These are phyloP conservation scores for Tilletia walkeri DNA, from an alignment of 1,284 basidiomycete species.

Conservation along the genomic window DNA sequence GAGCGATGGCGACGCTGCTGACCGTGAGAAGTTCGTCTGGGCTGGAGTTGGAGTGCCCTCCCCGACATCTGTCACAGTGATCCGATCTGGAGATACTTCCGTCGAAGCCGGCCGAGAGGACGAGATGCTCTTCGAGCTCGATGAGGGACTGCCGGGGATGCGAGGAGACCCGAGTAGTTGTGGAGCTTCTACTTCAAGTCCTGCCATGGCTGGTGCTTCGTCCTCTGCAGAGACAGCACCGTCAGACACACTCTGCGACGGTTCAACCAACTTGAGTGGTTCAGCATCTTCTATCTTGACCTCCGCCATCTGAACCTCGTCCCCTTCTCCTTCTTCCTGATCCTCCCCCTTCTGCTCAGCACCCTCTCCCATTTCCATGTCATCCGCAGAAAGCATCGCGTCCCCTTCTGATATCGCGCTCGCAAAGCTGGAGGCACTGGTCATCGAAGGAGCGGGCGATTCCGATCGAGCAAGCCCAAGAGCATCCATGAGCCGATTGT, in stretches of 20 bases:
- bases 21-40: no score
- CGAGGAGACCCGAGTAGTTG: slow-evolving; percentile 2
- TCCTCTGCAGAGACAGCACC: no score
- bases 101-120: background rate
- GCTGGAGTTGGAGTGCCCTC: no score
- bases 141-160: background rate
- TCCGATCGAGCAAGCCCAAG: slow-evolving; percentile 4
- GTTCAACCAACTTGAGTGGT: background rate
- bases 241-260: background rate
- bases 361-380: background rate
- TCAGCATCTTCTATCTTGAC: slow-evolving; percentile 1
- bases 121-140: background rate
- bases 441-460: background rate
- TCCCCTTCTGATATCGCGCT: slow-evolving; percentile 14
- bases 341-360: background rate
- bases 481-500: slow-evolving; percentile 4
- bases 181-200: background rate
- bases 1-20: no score
- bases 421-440: slow-evolving; percentile 6
- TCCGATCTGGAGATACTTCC: background rate
- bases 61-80: background rate
- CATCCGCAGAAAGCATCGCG: background rate
- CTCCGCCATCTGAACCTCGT: background rate
- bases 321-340: background rate
- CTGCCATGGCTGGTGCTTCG: background rate